These are phyloP conservation scores for Xanthoparmelia taractica DNA, from an alignment of 495 filamentous ascomycete species.

Conservation along the genomic window DNA sequence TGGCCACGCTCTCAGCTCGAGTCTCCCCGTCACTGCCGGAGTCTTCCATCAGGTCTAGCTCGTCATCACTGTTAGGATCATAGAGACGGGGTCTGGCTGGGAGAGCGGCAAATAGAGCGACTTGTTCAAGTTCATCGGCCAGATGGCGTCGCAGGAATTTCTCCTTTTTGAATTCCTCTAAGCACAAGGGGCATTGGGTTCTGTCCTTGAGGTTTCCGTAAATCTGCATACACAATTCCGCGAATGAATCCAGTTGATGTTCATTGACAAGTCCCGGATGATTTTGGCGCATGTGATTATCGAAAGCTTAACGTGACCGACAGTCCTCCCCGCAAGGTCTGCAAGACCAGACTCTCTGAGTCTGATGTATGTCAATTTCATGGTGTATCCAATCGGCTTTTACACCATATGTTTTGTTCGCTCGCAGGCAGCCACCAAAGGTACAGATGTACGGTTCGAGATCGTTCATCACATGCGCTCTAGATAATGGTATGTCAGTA, in stretches of 20 bases:
- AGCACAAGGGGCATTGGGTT: not conserved
- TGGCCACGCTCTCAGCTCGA: constrained; percentile 1
- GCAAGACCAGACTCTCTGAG: constrained; percentile 24
- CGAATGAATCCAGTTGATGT: constrained; percentile 3
- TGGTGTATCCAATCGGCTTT: constrained; percentile 4
- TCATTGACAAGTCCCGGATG: constrained; percentile 18
- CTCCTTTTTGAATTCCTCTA: not conserved
- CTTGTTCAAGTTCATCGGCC: constrained; percentile 23
- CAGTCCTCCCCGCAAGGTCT: constrained; percentile 19
- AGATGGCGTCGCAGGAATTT: constrained; percentile 12
- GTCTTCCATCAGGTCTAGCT: constrained; percentile 16
- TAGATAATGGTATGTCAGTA: not conserved
- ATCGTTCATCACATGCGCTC: constrained; percentile 3
- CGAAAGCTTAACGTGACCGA: constrained; percentile 7
- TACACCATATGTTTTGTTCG: not conserved
- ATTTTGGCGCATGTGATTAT: constrained; percentile 9
- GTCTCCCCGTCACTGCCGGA: constrained; percentile 9
- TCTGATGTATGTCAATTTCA: constrained; percentile 17
- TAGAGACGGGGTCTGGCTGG: not conserved
- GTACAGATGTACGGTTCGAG: constrained; percentile 8
- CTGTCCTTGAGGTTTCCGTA: not conserved
- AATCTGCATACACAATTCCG: constrained; percentile 5
- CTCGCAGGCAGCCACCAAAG: constrained; percentile 6
- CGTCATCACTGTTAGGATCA: constrained; percentile 10
- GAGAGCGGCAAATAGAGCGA: constrained; percentile 20